phyloP scores from a whole-genome alignment of 1,284 basidiomycete species.

The Apiotrichum porosum region DNA sequence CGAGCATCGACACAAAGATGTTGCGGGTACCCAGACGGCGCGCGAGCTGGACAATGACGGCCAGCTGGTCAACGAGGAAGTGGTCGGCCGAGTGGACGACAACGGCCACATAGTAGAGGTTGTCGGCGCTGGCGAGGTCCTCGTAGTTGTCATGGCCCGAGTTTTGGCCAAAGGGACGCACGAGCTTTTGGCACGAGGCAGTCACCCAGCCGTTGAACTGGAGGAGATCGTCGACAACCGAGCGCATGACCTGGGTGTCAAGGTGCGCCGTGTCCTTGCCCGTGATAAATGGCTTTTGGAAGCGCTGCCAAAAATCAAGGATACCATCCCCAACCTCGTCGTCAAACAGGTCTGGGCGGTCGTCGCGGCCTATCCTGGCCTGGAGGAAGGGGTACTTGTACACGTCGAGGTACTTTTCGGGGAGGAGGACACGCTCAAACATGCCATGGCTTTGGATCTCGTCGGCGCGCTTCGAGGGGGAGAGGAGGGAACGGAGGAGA shows the following conservation, averaged over 20 bases:
- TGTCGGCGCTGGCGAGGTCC: constrained; percentile 71
- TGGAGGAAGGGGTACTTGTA: constrained; percentile 82
- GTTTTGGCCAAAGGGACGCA: constrained; percentile 84
- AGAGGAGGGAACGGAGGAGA: constrained; percentile 40
- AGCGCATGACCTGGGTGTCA: constrained; percentile 80
- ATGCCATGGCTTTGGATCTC: constrained; percentile 75
- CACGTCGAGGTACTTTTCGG: constrained; percentile 79
- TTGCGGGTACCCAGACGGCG: constrained; percentile 78
- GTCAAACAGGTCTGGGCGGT: constrained; percentile 71
- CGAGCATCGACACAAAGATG: constrained; percentile 91
- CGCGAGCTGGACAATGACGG: constrained; percentile 88
- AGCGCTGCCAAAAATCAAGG: constrained; percentile 81
- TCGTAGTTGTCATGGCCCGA: constrained; percentile 76
- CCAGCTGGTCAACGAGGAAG: constrained; percentile 92
- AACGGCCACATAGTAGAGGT: constrained; percentile 88
- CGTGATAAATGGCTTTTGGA: constrained; percentile 79
- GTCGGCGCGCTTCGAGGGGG: constrained; percentile 14
- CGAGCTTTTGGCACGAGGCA: constrained; percentile 84
- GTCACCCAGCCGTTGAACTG: constrained; percentile 98
- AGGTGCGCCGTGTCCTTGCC: constrained; percentile 74
- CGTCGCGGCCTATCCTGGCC: constrained; percentile 74
- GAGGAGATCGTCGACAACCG: constrained; percentile 80
- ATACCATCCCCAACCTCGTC: constrained; percentile 69
- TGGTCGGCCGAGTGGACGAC: constrained; percentile 94
- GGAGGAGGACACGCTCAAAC: constrained; percentile 74